These are phyloP conservation scores for Jatropha multifida DNA, from an alignment of 441 rosid genomes.

Conservation along the genomic window DNA sequence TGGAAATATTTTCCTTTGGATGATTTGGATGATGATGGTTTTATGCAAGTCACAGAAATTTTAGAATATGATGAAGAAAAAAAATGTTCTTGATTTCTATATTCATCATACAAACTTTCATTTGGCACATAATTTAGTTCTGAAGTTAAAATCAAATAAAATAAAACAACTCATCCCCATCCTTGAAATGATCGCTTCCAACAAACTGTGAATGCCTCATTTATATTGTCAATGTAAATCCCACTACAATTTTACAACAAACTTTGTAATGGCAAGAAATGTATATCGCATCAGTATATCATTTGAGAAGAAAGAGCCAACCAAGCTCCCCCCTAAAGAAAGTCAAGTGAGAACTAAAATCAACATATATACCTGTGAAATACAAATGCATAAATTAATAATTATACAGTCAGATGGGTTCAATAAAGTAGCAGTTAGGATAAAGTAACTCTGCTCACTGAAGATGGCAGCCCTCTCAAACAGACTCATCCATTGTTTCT, in stretches of 20 bases:
- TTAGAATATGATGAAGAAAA: too few relatives aligned
- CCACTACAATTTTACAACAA: neutral
- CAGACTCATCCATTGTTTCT: conserved; percentile 35
- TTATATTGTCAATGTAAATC: neutral
- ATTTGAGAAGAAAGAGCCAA: neutral
- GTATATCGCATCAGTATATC: neutral
- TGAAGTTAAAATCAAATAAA: too few relatives aligned
- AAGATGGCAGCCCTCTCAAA: conserved; percentile 5
- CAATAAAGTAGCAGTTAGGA: neutral
- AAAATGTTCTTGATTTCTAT: too few relatives aligned
- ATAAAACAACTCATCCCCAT: too few relatives aligned
- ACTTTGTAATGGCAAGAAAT: neutral
- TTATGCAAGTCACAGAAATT: too few relatives aligned
- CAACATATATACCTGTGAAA: neutral
- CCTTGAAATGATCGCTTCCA: too few relatives aligned
- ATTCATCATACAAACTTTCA: too few relatives aligned
- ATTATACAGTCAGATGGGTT: neutral
- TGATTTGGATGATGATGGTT: too few relatives aligned
- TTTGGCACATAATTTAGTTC: too few relatives aligned
- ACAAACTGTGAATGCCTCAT: neutral
- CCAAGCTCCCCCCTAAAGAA: neutral
- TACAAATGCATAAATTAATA: neutral
- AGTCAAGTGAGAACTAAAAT: too few relatives aligned
- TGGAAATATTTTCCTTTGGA: too few relatives aligned
- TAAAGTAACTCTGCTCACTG: neutral